Evolutionary conservation across 176 grass and related monocot genomes (phyloP), one percentile per base, ranked within the genome.

Genomic region (Eleusine indica): DNA sequence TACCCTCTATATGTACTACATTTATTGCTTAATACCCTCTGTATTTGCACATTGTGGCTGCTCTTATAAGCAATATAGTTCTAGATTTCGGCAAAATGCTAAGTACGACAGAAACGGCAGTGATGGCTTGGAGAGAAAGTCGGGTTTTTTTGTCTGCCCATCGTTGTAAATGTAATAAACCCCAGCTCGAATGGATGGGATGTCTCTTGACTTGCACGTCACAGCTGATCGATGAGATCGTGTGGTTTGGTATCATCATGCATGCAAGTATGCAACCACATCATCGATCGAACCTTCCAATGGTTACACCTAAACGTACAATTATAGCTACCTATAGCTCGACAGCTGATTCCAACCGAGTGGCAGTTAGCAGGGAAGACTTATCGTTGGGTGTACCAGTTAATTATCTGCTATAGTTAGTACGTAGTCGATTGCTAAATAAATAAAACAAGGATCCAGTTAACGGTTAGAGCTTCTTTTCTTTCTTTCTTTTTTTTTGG

Each of bases 171-270:
- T 25, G 25, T 25, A 25, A 25, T 25, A 25, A 35, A 35, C 32
- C 32, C 40, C 22, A 19, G 65, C 37, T 77, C 17, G 18, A 3
- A 7, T 2, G 67, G 74, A 77, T 61, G 32, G 67, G 74, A 77
- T 61, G 32, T 44, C 49, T 25, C 74, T 85, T 85, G 83, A 49
- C 74, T 77, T 85, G 83, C 47, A 76, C 82, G 63, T 53, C 72
- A 84, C 61, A 75, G 21, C 68, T 63, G 61, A 66, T 15, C 11
- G 7, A 32, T 28, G 6, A 7, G 46, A 18, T 32, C 6, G 25
- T 49, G 16, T 18, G 52, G 52, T 47, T 3, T 53, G 10, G 15
- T 19, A 19, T 53, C 61, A 67, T 67, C 77, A 46, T 79, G 75
- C 57, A 61, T 19, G 17, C 57, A 77, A 62, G 15, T 30, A 64